phyloP scores from a whole-genome alignment of 495 filamentous ascomycete species.

The Penicillium alfredii region DNA sequence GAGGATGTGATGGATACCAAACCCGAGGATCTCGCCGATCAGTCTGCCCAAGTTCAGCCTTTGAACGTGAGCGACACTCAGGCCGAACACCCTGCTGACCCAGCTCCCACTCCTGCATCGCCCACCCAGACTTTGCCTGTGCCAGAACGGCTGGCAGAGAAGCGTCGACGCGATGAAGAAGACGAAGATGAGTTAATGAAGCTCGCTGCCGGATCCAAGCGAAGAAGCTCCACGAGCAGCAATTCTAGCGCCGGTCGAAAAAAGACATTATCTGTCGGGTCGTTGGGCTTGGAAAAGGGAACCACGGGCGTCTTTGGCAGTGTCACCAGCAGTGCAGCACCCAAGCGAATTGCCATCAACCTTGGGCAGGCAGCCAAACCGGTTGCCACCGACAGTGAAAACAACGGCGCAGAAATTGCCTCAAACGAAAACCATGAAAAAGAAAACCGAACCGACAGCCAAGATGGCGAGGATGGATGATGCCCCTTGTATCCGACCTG shows the following conservation, averaged over 20 bases:
- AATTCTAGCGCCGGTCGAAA: conserved; percentile 35
- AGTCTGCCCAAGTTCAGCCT: conserved; percentile 16
- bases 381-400: conserved; percentile 8
- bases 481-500: conserved; percentile 11
- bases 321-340: conserved; percentile 26
- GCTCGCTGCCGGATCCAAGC: conserved; percentile 58
- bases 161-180: conserved; percentile 83
- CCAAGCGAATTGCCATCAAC: conserved; percentile 49
- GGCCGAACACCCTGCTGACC: conserved; percentile 18
- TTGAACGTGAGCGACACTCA: conserved; percentile 9
- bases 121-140: conserved; percentile 33
- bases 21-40: conserved; percentile 16
- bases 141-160: conserved; percentile 80
- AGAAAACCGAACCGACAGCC: conserved; percentile 31
- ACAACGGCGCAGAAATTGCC: conserved; percentile 8
- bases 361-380: conserved; percentile 25
- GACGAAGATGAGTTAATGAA: conserved; percentile 78
- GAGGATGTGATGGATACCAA: conserved; percentile 53
- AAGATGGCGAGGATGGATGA: conserved; percentile 24
- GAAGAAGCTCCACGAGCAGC: conserved; percentile 49
- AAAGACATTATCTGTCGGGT: conserved; percentile 35
- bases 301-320: conserved; percentile 18
- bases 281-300: conserved; percentile 28
- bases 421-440: conserved; percentile 29
- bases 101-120: conserved; percentile 27